Base-by-base conservation (phyloP, 2,329 filamentous ascomycete species). In the Trichoderma citrinoviride region DNA sequence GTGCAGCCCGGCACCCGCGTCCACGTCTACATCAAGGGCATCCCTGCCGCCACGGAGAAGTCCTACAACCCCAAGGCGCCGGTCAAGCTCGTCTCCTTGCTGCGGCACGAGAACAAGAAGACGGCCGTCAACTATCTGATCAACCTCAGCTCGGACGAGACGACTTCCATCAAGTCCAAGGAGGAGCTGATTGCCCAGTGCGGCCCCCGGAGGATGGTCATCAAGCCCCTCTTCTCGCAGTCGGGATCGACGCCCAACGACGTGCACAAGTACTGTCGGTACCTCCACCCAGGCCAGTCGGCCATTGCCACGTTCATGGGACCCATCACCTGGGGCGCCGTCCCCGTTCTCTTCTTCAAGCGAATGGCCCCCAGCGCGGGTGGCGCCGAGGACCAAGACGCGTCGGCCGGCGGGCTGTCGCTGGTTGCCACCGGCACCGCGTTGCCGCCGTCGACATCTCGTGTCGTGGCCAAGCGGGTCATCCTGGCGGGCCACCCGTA, bases 201-300 rank as follows among this genome's bases (percentile, higher is more conserved):
- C 74, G 95, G 95, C 23, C 88, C 94, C 12, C 89, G 95, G 58
- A 87, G 95, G 57, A 88, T 97, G 73, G 81, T 93, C 66, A 87
- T 97, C 78, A 94, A 95, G 73, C 95, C 95, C 12, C 82, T 98
- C 52, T 97, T 94, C 82, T 97, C 93, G 0, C 87, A 91, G 73
- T 83, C 86, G n/a, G 94, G 93, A 64, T 92, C 90, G 73, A 97
- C 94, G 0, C 91, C 92, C 54, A 98, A 98, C 79, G 90, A 99
- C 74, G 93, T 99, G 15, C 93, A 98, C 84, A 99, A 99, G 77
- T 98, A 93, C 78, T 91, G 92, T 77, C 90, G 94, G 33, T 99
- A 87, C 80, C 80, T 98, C 6, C 93, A 98, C 76, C 93, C 95
- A 0, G 95, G 95, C 4, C 90, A 92, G 70, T 94, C 91, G 8